These are phyloP conservation scores for Termitomyces heimii DNA, from an alignment of 768 basidiomycete species.

Conservation along the genomic window DNA sequence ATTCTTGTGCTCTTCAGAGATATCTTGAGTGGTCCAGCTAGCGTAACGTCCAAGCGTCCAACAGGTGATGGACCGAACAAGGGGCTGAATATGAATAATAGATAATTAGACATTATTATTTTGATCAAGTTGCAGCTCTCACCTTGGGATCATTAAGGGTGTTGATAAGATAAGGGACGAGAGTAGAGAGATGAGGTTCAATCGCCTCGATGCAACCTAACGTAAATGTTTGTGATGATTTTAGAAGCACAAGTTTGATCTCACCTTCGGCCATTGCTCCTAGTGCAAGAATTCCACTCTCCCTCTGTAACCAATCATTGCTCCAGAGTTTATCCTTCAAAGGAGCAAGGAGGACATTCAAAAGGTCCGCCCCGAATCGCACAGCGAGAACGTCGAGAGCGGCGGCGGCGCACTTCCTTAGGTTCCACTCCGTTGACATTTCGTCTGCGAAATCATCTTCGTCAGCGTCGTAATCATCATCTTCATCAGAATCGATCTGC, in stretches of 20 bases:
- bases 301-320: conserved; percentile 87
- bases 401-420: conserved; percentile 96
- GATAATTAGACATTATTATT: conserved; percentile 7
- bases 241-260: conserved; percentile 11
- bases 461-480: conserved; percentile 83
- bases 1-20: conserved; percentile 82
- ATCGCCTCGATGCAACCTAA: conserved; percentile 95
- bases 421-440: conserved; percentile 97
- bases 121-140: conserved; percentile 13
- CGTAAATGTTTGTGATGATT: not conserved
- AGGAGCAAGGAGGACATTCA: conserved; percentile 83
- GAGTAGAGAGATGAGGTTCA: conserved; percentile 88
- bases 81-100: conserved; percentile 79
- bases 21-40: conserved; percentile 89
- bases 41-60: conserved; percentile 99
- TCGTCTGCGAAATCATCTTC: conserved; percentile 95
- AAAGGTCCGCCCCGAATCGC: conserved; percentile 81
- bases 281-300: conserved; percentile 92
- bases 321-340: conserved; percentile 94
- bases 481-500: conserved; percentile 77
- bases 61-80: conserved; percentile 96
- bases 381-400: conserved; percentile 96
- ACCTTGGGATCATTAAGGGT: conserved; percentile 92
- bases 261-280: conserved; percentile 98
- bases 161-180: conserved; percentile 89